Base-by-base conservation (phyloP, 2,329 filamentous ascomycete species). In the Mycocentrospora acerina region DNA sequence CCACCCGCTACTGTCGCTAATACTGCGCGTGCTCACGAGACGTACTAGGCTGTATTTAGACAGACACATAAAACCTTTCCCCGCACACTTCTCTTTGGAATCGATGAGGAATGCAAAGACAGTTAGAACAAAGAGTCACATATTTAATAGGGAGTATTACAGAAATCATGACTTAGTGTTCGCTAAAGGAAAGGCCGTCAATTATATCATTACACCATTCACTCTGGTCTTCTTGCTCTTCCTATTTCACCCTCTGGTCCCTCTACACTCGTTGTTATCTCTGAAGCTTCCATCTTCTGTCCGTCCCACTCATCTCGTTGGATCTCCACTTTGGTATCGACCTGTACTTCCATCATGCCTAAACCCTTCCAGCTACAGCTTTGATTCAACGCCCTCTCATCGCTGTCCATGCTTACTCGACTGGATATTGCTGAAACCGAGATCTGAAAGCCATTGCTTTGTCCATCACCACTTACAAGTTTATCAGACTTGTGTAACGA, bases 251-350 rank as follows among this genome's bases (percentile, higher is more conserved):
- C 24, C 10, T 36, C 30, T 3, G 37, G 45, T 4, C 51, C 51
- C 29, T 51, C 32, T 5, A 50, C 48, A 17, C 39, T 32, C 4
- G 33, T 44, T 6, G 24, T 39, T 24, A 10, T 44, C 12, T 35
- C 37, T 13, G 25, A 28, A 29, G 24, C 36, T 24, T 44, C 40
- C 9, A 40, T 4, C 12, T 35, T 17, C 15, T 24, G 36, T 4
- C 38, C 42, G 24, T 48, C 47, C 51, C 51, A 60, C 14, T 27
- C 43, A 7, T 37, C 50, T 27, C 53, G 50, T n/a, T 53, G 41
- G 13, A 62, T 58, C 42, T 59, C 53, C n/a, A 62, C 55, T 27
- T 48, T 55, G 2, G 51, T 59, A 30, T 62, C 47, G 10, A 63
- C 46, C 16, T 60, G 51, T 17, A 60, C 56, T 26, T 46, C 51